Percentiles rank a stretch among this genome's conserved stretches.
Conservation (phyloP, 2,329 filamentous ascomycete genomes). For the Pseudogymnoascus sp. region DNA sequence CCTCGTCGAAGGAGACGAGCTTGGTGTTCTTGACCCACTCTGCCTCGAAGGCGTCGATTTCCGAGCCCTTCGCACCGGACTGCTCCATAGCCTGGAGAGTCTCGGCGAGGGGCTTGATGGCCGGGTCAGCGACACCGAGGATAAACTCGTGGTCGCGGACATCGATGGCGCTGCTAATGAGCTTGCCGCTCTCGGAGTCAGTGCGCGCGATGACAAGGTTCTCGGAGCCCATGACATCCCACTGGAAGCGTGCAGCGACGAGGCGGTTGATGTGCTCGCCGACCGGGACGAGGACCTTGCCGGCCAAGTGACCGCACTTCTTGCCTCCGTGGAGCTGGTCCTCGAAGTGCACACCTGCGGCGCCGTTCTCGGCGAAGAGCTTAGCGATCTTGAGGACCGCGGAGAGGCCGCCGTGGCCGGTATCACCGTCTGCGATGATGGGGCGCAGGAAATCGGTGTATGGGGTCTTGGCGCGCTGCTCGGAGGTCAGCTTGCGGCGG, state of each 20-base stretch:
- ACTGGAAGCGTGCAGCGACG: constrained; percentile 86
- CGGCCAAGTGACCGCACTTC: constrained; percentile 94
- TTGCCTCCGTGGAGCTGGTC: constrained; percentile 97
- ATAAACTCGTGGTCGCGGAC: constrained; percentile 96
- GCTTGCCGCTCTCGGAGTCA: constrained; percentile 86
- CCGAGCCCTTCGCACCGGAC: constrained; percentile 62
- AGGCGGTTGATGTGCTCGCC: constrained; percentile 96
- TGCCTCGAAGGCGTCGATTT: constrained; percentile 81
- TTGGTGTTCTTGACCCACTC: constrained; percentile 80
- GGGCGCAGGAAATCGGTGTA: constrained; percentile 90
- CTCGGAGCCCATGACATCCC: constrained; percentile 95
- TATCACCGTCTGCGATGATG: constrained; percentile 94
- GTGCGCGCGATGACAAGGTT: constrained; percentile 92
- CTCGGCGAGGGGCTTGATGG: constrained; percentile 76
- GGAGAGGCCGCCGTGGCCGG: constrained; percentile 85
- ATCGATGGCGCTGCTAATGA: constrained; percentile 86
- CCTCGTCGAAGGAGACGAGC: constrained; percentile 87
- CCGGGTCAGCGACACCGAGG: constrained; percentile 67
- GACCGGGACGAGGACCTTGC: constrained; percentile 88
- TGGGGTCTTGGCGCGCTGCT: constrained; percentile 65
- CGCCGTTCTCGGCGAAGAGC: constrained; percentile 93
- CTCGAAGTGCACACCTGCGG: constrained; percentile 93
- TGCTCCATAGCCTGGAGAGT: constrained; percentile 85
- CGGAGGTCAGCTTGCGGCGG: constrained; percentile 65
- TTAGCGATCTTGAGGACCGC: constrained; percentile 94